Evolutionary conservation across 2,329 filamentous ascomycete genomes (phyloP).

Genomic region (Botryotinia calthae): DNA sequence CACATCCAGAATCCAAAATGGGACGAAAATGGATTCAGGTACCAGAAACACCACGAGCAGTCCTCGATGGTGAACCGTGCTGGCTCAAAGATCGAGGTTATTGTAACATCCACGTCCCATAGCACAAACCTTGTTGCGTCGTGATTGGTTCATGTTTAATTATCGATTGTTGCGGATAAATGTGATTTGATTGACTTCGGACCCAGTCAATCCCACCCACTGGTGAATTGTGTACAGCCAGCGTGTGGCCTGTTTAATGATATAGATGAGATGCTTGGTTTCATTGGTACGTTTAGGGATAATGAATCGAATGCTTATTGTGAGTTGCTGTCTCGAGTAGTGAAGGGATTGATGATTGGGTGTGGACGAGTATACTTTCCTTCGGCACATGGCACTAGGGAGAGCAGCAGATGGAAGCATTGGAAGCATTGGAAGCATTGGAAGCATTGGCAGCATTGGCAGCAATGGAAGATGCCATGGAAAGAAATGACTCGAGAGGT

Average conservation of each 20-base stretch:
- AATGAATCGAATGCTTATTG: not conserved
- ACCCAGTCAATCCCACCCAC: too few relatives aligned
- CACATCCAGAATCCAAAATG: not conserved
- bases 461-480: not conserved
- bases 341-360: not conserved
- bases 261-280: not conserved
- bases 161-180: not conserved
- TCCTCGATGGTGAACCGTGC: constrained; percentile 6
- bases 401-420: too few relatives aligned
- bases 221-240: not conserved
- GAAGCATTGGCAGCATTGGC: not conserved
- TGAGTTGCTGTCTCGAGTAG: not conserved
- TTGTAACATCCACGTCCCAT: not conserved
- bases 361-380: not conserved
- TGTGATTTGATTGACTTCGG: not conserved
- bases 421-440: not conserved
- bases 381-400: not conserved
- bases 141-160: not conserved
- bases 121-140: not conserved
- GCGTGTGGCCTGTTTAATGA: not conserved
- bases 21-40: not conserved
- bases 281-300: not conserved
- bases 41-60: not conserved
- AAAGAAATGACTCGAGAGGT: not conserved
- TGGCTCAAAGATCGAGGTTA: not conserved